These are phyloP conservation scores for Acanthamoeba castellanii DNA, from an alignment of 208 protist genomes.

Conservation along the genomic window DNA sequence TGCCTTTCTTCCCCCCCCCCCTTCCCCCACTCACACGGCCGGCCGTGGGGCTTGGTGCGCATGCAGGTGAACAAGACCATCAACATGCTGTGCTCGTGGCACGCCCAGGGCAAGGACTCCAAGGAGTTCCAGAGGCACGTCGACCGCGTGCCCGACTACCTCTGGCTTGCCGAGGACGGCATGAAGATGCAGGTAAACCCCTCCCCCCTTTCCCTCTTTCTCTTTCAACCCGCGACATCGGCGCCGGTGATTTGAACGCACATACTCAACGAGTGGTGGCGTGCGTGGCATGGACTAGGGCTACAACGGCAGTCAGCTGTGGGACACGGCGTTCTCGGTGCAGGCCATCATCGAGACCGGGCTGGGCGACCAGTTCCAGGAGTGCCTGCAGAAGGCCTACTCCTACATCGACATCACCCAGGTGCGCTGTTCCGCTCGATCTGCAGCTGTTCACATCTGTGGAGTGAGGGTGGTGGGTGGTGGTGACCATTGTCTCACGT, in stretches of 20 bases:
- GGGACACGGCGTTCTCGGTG: constrained; percentile 98
- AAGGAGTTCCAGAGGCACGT: constrained; percentile 92
- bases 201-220: too few species aligned
- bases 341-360: constrained; percentile 94
- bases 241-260: too few species aligned
- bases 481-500: not conserved
- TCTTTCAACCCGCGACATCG: not conserved
- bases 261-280: not conserved
- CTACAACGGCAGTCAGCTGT: constrained; percentile 98
- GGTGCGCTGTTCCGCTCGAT: constrained; percentile 39
- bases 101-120: constrained; percentile 92
- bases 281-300: constrained; percentile 80
- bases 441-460: not conserved
- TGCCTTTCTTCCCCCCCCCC: not conserved
- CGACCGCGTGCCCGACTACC: constrained; percentile 95
- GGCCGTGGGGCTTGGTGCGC: constrained; percentile 84
- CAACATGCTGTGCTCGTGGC: constrained; percentile 97
- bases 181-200: constrained; percentile 97
- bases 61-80: constrained; percentile 96
- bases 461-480: not conserved
- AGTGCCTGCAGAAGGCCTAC: constrained; percentile 90
- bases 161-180: constrained; percentile 95
- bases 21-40: not conserved
- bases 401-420: constrained; percentile 93
- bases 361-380: constrained; percentile 86